Conservation (phyloP, 202 grass and related monocot species). For the Elaeis oleifera region DNA sequence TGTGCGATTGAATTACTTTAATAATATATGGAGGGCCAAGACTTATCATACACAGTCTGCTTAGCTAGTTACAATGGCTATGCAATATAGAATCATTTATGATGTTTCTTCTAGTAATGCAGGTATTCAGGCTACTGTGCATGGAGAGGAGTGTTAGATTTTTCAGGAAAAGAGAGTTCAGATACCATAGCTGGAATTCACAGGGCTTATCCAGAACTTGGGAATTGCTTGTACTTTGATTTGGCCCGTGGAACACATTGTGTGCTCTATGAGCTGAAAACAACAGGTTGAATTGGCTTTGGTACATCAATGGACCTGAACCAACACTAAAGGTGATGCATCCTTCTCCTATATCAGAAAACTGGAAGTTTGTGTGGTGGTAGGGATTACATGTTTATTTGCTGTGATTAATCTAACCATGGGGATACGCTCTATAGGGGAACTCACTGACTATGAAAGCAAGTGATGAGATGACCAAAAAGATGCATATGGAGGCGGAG, state of each 20-base stretch:
- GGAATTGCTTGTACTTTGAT: constrained; percentile 81
- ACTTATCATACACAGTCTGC: background rate
- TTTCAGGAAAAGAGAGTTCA: constrained; percentile 52
- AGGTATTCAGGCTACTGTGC: constrained; percentile 79
- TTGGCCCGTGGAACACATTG: constrained; percentile 51
- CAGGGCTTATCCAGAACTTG: constrained; percentile 59
- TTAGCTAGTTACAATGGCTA: background rate
- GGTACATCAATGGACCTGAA: constrained; percentile 74
- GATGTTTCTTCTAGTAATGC: background rate
- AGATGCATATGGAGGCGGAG: constrained; percentile 45
- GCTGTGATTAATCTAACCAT: background rate
- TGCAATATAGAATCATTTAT: background rate
- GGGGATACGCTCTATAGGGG: constrained; percentile 23
- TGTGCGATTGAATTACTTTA: no score
- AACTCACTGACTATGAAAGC: constrained; percentile 69
- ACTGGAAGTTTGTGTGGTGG: background rate
- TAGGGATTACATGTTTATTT: background rate
- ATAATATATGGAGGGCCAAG: background rate
- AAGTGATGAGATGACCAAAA: constrained; percentile 32
- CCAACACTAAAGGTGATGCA: constrained; percentile 49
- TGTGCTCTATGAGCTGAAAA: constrained; percentile 78
- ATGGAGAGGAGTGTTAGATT: constrained; percentile 83
- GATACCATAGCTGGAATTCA: constrained; percentile 38
- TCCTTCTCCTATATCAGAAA: background rate
- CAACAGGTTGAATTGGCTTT: constrained; percentile 80